These are phyloP conservation scores for Mortierella sp. DNA, from an alignment of 371 early-diverging fungal genomes.

Conservation along the genomic window DNA sequence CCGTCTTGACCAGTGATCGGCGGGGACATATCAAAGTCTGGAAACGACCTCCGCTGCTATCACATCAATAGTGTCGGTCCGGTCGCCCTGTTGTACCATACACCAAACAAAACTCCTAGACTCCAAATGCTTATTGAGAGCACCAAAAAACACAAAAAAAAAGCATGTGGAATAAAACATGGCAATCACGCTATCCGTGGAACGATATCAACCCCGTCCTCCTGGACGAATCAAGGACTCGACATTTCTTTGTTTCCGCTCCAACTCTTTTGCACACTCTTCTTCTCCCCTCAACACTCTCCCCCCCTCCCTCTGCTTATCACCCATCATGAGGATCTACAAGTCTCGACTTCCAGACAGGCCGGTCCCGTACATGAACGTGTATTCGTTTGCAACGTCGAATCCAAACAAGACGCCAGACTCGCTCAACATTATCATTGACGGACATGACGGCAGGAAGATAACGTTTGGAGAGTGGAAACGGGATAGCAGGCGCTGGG, in stretches of 20 bases:
- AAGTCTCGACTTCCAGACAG: constrained; percentile 17
- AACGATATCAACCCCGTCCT: too few species aligned
- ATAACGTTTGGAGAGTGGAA: constrained; percentile 70
- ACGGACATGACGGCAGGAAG: constrained; percentile 58
- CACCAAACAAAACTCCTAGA: too few species aligned
- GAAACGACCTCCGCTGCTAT: constrained; percentile 69
- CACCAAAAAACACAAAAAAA: too few species aligned
- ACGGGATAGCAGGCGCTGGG: constrained; percentile 61
- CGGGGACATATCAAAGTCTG: constrained; percentile 84
- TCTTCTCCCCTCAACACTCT: neutral
- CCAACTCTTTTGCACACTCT: neutral
- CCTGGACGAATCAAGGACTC: too few species aligned
- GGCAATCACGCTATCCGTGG: too few species aligned
- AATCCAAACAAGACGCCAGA: constrained; percentile 50
- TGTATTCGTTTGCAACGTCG: constrained; percentile 17
- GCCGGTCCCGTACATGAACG: constrained; percentile 19
- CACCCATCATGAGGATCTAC: constrained; percentile 16
- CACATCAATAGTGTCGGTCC: too few species aligned
- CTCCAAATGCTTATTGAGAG: too few species aligned
- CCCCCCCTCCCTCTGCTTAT: neutral
- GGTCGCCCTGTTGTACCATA: too few species aligned
- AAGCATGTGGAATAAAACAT: too few species aligned
- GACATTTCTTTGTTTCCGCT: too few species aligned
- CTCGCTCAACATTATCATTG: constrained; percentile 57
- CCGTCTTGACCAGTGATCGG: constrained; percentile 86